Evolutionary conservation across 2,329 filamentous ascomycete species (phyloP).

Genomic region (Magnaporthiopsis rhizophila): DNA sequence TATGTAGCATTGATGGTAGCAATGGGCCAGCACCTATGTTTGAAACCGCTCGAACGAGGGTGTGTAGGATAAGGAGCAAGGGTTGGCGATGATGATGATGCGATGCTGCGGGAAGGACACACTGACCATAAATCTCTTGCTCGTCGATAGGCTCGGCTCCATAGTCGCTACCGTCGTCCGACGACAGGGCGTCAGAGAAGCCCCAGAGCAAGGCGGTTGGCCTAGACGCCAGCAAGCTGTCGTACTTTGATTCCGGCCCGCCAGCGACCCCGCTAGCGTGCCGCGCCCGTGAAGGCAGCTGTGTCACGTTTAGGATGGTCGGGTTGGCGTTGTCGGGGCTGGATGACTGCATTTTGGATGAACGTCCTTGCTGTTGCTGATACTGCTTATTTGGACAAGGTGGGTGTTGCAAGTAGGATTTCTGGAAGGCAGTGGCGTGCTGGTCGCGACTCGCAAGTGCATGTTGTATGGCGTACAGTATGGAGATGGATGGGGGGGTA

Average conservation of each 20-base stretch:
- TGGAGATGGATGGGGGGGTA: neutral
- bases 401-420: neutral
- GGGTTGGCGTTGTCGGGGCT: constrained; percentile 76
- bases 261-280: constrained; percentile 34
- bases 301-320: constrained; percentile 78
- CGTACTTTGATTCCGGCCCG: constrained; percentile 39
- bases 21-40: neutral
- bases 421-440: no score
- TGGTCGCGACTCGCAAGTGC: no score
- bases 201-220: constrained; percentile 23
- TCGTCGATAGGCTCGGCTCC: constrained; percentile 82
- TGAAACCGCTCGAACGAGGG: neutral
- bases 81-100: neutral
- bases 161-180: constrained; percentile 16
- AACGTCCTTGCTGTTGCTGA: neutral
- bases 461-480: no score
- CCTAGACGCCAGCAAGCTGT: constrained; percentile 37
- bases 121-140: constrained; percentile 87
- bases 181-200: constrained; percentile 18
- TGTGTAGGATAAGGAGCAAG: neutral
- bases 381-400: neutral
- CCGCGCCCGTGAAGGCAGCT: constrained; percentile 71
- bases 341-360: constrained; percentile 26
- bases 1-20: no score
- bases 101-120: neutral